Base-by-base conservation (phyloP, 2,329 filamentous ascomycete species). In the Alternaria rosae region DNA sequence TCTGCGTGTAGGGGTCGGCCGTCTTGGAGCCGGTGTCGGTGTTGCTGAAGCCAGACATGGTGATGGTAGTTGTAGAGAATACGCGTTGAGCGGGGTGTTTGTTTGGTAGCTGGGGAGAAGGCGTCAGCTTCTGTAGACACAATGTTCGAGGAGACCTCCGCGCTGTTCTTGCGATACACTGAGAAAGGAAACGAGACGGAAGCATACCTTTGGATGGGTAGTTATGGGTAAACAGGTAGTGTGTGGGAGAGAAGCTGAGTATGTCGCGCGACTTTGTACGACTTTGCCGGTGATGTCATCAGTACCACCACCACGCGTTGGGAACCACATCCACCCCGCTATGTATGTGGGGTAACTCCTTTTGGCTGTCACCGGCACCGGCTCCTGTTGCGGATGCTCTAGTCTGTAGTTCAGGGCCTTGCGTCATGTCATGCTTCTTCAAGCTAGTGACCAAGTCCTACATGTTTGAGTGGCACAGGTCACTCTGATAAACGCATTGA, bases 1-100 rank as follows among this genome's bases (percentile, higher is more conserved):
- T 87, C 62, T 91, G 88, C 76, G 88, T 93, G 84, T 96, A 97
- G 2, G 92, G 92, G 80, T 95, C 91, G 84, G 84, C 87, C 43
- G 87, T 59, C 71, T 80, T 78, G 63, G 66, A 72, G 69, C 78
- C 77, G 48, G 78, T 80, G 57, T 79, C 72, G 38, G 79, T 63
- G 69, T 81, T 80, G 70, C 75, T 78, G 73, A 78, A 81, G 53
- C 64, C 61, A 65, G 76, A 73, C 76, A 78, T 78, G 52, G 55
- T 72, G 62, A 45, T 32, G 54, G 32, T 63, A 38, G 50, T 56
- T 54, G 32, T 65, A 56, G 65, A 65, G 47, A 62, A 54, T 52
- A 55, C 48, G 62, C 59, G 50, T 64, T 59, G 57, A 47, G 44
- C 32, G 30, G 21, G 57, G 38, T 48, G 23, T 25, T 35, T 62